These are phyloP conservation scores for Saccharum spontaneum DNA, from an alignment of 176 grass and related monocot species.

Conservation along the genomic window DNA sequence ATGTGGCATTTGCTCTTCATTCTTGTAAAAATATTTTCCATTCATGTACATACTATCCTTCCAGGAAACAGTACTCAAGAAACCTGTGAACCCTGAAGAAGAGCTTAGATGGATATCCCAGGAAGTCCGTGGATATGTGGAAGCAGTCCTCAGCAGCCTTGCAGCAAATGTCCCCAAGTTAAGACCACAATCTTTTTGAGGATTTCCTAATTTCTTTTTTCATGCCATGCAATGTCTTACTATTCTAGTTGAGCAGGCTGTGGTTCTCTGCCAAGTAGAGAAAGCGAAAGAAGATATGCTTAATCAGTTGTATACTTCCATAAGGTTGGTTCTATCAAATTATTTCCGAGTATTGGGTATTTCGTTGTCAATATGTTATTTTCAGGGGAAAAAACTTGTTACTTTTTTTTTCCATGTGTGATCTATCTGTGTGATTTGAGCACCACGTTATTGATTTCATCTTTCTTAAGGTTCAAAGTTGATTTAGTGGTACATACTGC, in stretches of 20 bases:
- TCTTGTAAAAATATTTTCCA: constrained; percentile 5
- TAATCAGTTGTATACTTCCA: constrained; percentile 79
- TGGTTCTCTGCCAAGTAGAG: constrained; percentile 90
- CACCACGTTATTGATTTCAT: constrained; percentile 1
- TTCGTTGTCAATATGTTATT: neutral
- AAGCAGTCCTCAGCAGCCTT: constrained; percentile 73
- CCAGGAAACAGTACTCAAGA: constrained; percentile 64
- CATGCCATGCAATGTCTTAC: constrained; percentile 8
- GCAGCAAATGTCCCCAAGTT: constrained; percentile 84
- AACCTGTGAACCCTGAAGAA: constrained; percentile 85
- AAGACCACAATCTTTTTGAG: constrained; percentile 21
- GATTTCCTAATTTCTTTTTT: constrained; percentile 6
- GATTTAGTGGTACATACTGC: neutral
- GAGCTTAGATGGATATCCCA: constrained; percentile 95
- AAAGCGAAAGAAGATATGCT: constrained; percentile 92
- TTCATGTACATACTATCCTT: constrained; percentile 4
- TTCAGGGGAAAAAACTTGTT: neutral
- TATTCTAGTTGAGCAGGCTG: constrained; percentile 55
- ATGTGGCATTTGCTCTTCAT: constrained; percentile 13
- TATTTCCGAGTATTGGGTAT: neutral
- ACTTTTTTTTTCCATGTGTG: neutral
- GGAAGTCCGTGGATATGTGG: constrained; percentile 85
- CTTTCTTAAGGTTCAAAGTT: neutral
- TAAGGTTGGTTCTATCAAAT: constrained; percentile 62
- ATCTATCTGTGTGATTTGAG: constrained; percentile 1